A percentile compares a stretch with the other conserved stretches of the same genome.
These are phyloP conservation scores for Pelagophyceae sp. DNA, from an alignment of 352 stramenopile species.

Conservation along the genomic window DNA sequence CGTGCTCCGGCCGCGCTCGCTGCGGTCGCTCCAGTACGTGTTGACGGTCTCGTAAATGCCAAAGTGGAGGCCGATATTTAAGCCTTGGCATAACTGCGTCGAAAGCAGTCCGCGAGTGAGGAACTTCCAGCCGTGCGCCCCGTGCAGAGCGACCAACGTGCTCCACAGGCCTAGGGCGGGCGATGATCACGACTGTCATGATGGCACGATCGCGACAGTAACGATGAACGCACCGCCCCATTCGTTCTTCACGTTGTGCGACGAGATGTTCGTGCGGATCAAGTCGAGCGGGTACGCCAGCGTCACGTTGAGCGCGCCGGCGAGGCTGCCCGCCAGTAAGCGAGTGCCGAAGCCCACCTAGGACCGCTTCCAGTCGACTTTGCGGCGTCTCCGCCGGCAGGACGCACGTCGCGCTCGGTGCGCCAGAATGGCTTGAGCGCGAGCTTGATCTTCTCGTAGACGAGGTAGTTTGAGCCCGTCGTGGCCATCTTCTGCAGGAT, in stretches of 20 bases:
- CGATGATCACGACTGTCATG: too few species aligned
- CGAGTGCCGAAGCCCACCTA: background rate
- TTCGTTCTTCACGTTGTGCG: too few species aligned
- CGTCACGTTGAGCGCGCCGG: conserved; percentile 7
- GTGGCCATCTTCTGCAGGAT: conserved; percentile 21
- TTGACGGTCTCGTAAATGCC: conserved; percentile 17
- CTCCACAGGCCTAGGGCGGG: background rate
- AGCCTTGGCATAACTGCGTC: conserved; percentile 16
- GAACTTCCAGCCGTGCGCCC: background rate
- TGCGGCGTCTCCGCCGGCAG: too few species aligned
- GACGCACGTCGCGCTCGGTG: background rate
- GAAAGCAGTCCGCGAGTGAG: background rate
- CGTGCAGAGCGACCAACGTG: background rate
- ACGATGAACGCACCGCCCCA: too few species aligned
- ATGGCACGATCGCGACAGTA: too few species aligned
- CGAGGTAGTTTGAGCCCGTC: conserved; percentile 20
- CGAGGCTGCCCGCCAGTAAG: background rate
- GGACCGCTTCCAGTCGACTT: too few species aligned
- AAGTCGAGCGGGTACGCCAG: conserved; percentile 11
- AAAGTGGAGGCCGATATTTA: conserved; percentile 18
- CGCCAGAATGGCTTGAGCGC: background rate
- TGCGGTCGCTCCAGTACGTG: background rate
- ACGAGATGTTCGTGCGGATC: conserved; percentile 11
- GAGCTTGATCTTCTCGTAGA: conserved; percentile 10
- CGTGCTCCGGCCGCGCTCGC: background rate